Evolutionary conservation across 1,284 basidiomycete species (phyloP).

Genomic region (Takashimella koratensis): DNA sequence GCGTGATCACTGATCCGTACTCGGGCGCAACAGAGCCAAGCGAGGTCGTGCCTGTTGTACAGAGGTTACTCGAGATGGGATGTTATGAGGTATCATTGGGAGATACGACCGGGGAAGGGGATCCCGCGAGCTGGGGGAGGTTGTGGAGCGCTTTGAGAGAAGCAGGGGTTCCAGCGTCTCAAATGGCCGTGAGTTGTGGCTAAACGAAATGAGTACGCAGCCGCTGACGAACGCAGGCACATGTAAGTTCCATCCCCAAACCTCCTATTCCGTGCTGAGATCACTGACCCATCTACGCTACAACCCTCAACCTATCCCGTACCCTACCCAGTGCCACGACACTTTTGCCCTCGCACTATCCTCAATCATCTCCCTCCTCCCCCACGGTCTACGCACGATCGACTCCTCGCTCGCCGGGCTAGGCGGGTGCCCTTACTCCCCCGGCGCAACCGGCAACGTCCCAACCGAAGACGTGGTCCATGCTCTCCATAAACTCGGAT

Average conservation of each 20-base stretch:
- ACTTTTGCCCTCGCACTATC: constrained; percentile 75
- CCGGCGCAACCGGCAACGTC: constrained; percentile 90
- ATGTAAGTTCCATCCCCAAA: constrained; percentile 53
- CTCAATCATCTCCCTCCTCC: constrained; percentile 51
- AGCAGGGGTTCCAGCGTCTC: constrained; percentile 54
- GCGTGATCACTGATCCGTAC: constrained; percentile 79
- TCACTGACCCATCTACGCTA: neutral
- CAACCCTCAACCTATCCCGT: neutral
- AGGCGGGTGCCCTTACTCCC: constrained; percentile 92
- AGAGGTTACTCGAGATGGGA: constrained; percentile 76
- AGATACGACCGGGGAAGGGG: constrained; percentile 86
- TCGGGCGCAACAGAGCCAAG: constrained; percentile 65
- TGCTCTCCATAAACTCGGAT: constrained; percentile 67
- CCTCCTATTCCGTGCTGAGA: neutral
- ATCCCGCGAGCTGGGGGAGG: constrained; percentile 62
- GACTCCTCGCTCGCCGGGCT: constrained; percentile 73
- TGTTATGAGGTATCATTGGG: constrained; percentile 91
- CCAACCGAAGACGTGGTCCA: constrained; percentile 88
- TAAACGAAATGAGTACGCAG: neutral
- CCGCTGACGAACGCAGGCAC: constrained; percentile 8
- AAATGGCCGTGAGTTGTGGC: constrained; percentile 61
- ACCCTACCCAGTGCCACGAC: constrained; percentile 73
- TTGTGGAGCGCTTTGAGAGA: constrained; percentile 66
- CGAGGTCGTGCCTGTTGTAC: constrained; percentile 66
- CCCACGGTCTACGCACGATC: constrained; percentile 53